Conservation (phyloP, 495 filamentous ascomycete species). For the Clavariopsis aquatica region DNA sequence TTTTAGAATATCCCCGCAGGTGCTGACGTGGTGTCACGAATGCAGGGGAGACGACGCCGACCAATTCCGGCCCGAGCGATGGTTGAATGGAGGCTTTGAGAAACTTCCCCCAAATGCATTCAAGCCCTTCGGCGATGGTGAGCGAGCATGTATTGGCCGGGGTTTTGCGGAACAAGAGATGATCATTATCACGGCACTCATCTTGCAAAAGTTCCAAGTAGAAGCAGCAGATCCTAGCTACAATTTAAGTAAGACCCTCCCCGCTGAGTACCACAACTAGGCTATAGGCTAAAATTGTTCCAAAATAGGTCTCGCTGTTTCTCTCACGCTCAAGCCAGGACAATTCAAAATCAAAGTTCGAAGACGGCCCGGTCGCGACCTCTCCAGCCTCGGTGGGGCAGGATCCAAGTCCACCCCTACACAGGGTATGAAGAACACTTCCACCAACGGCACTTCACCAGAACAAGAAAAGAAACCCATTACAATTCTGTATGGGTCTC, state of each 20-base stretch:
- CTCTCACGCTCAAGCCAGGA: conserved; percentile 29
- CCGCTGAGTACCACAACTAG: background rate
- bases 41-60: conserved; percentile 23
- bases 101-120: conserved; percentile 18
- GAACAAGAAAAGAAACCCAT: conserved; percentile 8
- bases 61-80: conserved; percentile 20
- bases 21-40: too few relatives aligned
- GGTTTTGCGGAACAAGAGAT: conserved; percentile 24
- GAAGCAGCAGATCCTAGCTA: conserved; percentile 30
- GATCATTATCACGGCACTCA: conserved; percentile 16
- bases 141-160: conserved; percentile 26
- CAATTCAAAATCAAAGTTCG: conserved; percentile 29
- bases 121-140: conserved; percentile 28
- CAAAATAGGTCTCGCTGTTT: background rate
- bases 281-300: background rate
- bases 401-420: background rate
- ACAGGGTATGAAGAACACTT: background rate
- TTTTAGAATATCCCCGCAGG: too few relatives aligned
- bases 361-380: conserved; percentile 9
- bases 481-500: conserved; percentile 23
- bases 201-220: conserved; percentile 27
- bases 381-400: background rate
- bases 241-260: conserved; percentile 5
- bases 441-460: background rate
- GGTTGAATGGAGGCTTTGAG: conserved; percentile 20